phyloP scores from a whole-genome alignment of 2,329 filamentous ascomycete genomes.

The Pseudogymnoascus pannorum region DNA sequence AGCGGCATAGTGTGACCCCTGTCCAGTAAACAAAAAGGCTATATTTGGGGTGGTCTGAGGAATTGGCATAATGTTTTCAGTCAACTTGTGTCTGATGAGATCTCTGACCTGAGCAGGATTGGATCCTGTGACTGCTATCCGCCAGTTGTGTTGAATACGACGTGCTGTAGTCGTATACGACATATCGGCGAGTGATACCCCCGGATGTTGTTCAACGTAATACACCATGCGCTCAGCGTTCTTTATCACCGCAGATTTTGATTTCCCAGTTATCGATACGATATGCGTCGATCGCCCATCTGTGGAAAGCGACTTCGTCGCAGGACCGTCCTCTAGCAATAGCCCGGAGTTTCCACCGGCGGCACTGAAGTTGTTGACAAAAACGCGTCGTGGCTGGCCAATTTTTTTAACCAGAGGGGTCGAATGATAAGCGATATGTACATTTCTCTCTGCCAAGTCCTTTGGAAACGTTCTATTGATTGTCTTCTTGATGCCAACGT shows the following conservation, averaged over 20 bases:
- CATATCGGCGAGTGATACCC: slow-evolving; percentile 21
- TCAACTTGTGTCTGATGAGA: slow-evolving; percentile 43
- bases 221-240: slow-evolving; percentile 13
- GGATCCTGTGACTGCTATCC: slow-evolving; percentile 41
- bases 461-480: slow-evolving; percentile 30
- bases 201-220: slow-evolving; percentile 10
- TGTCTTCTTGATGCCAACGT: slow-evolving; percentile 28
- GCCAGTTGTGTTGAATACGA: slow-evolving; percentile 52
- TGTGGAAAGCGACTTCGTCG: slow-evolving; percentile 26
- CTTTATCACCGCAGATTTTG: slow-evolving; percentile 9
- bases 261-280: slow-evolving; percentile 42
- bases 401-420: slow-evolving; percentile 28
- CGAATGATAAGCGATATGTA: slow-evolving; percentile 24
- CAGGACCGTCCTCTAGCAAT: slow-evolving; percentile 26
- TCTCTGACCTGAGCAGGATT: slow-evolving; percentile 39
- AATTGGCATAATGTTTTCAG: slow-evolving; percentile 33
- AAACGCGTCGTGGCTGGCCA: slow-evolving; percentile 31
- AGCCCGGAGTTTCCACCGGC: slow-evolving; percentile 28
- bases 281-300: slow-evolving; percentile 40
- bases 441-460: slow-evolving; percentile 31
- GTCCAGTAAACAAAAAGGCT: slow-evolving; percentile 27
- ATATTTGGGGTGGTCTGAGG: slow-evolving; percentile 25
- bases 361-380: slow-evolving; percentile 44
- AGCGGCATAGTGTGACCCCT: slow-evolving; percentile 32
- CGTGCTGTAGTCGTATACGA: slow-evolving; percentile 34